phyloP scores from a whole-genome alignment of 345 rosid species.

The Anacardium occidentale region DNA sequence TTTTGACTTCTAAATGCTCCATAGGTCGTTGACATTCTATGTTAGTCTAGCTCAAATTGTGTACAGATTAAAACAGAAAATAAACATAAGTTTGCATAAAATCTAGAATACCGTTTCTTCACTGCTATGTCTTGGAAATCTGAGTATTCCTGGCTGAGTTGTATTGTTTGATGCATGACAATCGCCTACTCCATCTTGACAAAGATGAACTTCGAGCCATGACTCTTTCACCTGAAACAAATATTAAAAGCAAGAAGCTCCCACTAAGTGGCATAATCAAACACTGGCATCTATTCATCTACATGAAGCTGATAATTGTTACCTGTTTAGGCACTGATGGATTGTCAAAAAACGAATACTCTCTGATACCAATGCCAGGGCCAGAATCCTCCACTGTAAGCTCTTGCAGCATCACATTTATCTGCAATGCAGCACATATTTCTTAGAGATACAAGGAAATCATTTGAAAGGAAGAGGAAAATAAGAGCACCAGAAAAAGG shows the following conservation, averaged over 20 bases:
- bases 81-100: constrained; percentile 11
- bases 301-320: constrained; percentile 19
- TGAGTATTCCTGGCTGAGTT: constrained; percentile 49
- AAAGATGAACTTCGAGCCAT: constrained; percentile 85
- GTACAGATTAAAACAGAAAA: neutral
- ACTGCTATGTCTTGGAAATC: constrained; percentile 73
- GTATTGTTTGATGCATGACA: constrained; percentile 57
- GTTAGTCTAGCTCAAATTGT: neutral
- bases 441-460: constrained; percentile 6
- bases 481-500: neutral
- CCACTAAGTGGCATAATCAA: neutral
- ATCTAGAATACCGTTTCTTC: constrained; percentile 68
- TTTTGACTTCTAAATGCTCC: constrained; percentile 4
- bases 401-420: constrained; percentile 72
- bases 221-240: constrained; percentile 81
- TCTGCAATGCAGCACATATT: constrained; percentile 43
- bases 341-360: constrained; percentile 81
- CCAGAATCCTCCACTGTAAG: constrained; percentile 83
- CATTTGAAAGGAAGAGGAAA: neutral
- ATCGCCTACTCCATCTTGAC: constrained; percentile 64
- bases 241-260: constrained; percentile 4
- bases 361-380: constrained; percentile 71
- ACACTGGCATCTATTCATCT: neutral
- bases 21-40: neutral
- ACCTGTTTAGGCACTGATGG: constrained; percentile 78